Evolutionary conservation across 2,329 filamentous ascomycete genomes (phyloP).

Genomic region (Fonsecaea multimorphosa): DNA sequence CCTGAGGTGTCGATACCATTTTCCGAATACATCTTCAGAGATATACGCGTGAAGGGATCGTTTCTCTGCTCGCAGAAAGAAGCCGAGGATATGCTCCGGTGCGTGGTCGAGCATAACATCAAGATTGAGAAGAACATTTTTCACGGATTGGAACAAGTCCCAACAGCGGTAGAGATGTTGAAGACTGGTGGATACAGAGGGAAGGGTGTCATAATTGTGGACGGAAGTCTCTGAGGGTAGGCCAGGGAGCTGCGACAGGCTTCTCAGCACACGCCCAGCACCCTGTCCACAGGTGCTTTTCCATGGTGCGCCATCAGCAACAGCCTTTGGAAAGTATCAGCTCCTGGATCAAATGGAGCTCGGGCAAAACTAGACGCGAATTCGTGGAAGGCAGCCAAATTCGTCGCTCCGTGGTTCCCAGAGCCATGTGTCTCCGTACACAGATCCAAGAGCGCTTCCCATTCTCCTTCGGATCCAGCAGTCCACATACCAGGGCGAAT

Average conservation of each 20-base stretch:
- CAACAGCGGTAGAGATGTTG: no score
- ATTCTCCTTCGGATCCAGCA: slow-evolving; percentile 8
- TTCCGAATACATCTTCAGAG: no score
- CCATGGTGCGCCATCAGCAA: slow-evolving; percentile 15
- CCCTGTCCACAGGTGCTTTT: slow-evolving; percentile 9
- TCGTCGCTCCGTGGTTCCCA: not conserved
- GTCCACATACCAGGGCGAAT: slow-evolving; percentile 5
- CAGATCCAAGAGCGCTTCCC: not conserved
- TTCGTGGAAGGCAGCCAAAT: slow-evolving; percentile 10
- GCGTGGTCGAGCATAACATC: no score
- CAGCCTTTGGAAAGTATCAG: slow-evolving; percentile 10
- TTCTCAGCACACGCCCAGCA: not conserved
- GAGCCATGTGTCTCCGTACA: not conserved
- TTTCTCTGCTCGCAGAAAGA: no score
- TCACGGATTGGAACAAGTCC: no score
- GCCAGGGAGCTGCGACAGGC: not conserved
- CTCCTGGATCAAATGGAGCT: slow-evolving; percentile 10
- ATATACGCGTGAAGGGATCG: no score
- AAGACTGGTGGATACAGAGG: no score
- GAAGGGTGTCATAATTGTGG: no score
- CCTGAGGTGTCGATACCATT: no score
- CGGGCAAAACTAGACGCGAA: slow-evolving; percentile 10
- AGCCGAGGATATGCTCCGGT: no score
- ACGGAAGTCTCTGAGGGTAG: no score
- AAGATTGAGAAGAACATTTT: no score